Evolutionary conservation across 2,329 filamentous ascomycete species (phyloP), one percentile per base, ranked within the genome.

Genomic region (Trichothecium roseum): DNA sequence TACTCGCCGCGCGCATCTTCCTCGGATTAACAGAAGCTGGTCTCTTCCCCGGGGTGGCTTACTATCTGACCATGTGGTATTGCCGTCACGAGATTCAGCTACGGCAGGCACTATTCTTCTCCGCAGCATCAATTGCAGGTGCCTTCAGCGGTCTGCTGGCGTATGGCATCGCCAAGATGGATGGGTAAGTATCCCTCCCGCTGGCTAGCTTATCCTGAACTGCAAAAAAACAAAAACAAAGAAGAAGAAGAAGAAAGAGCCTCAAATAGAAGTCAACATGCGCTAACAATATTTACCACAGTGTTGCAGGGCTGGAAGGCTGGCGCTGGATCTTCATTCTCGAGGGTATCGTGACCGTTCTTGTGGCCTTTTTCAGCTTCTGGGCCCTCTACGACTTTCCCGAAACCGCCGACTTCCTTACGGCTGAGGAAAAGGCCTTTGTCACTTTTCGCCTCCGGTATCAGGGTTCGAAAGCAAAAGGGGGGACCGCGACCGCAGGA

Each of bases 361-460:
- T 86, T 1, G 68, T 86, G 5, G 84, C 83, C 1, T 39, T 78
- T 4, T 46, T 66, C 1, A 76, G 76, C 1, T 87, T 81, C 57
- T 88, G 76, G 63, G 64, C 78, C 42, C 73, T 93, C 1, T 71
- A 84, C 45, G 85, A 94, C 48, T 93, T 86, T 45, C 87, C 87
- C 0, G 84, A 86, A 42, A 76, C 82, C 17, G 84, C 85, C 1
- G 70, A 47, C 0, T 94, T 93, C 51, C 66, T 94, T 16, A 78
- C 74, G 0, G 70, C 76, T 8, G 71, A 75, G 24, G 84, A 94
- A 46, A 72, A 81, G 3, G 71, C 68, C 1, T 78, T 85, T 32
- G 81, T 91, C 0, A 62, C 86, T 3, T 71, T 73, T 13, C 72
- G 86, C 1, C 63, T 94, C 16, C 78, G 77, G 40, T 70, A 70